phyloP scores from a whole-genome alignment of 2,329 filamentous ascomycete genomes.

The Alternaria gaisen region DNA sequence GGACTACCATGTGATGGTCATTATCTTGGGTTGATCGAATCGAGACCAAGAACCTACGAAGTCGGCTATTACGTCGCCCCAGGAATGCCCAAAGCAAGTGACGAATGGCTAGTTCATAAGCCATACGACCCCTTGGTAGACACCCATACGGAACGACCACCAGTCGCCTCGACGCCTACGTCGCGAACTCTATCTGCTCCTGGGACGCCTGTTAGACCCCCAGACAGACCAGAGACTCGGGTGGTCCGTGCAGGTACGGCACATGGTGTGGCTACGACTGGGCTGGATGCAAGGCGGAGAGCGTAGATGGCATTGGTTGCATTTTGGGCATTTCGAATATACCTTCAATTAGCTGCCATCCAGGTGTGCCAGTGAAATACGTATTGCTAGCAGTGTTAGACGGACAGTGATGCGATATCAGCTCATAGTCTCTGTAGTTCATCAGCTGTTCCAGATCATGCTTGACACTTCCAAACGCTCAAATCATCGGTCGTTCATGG shows the following conservation, averaged over 20 bases:
- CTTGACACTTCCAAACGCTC: background rate
- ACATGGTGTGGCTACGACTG: background rate
- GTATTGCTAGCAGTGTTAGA: background rate
- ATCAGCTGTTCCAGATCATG: background rate
- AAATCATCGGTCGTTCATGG: conserved; percentile 1
- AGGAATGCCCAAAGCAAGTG: background rate
- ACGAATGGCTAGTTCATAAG: background rate
- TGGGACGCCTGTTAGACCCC: background rate
- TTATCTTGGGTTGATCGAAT: too few species aligned
- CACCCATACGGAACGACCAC: background rate
- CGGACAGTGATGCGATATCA: background rate
- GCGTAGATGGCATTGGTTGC: background rate
- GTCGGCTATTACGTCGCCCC: background rate
- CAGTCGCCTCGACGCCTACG: background rate
- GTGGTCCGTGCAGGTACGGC: background rate
- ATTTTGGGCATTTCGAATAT: background rate
- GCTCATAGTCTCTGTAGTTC: background rate
- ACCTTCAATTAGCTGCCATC: background rate
- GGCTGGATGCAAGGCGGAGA: background rate
- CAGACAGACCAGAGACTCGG: background rate
- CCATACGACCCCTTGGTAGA: background rate
- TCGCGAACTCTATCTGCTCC: background rate
- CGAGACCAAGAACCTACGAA: too few species aligned
- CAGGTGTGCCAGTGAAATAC: background rate
- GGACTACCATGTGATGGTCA: background rate